phyloP scores from a whole-genome alignment of 352 stramenopile species.

The Plasmopara viticola region DNA sequence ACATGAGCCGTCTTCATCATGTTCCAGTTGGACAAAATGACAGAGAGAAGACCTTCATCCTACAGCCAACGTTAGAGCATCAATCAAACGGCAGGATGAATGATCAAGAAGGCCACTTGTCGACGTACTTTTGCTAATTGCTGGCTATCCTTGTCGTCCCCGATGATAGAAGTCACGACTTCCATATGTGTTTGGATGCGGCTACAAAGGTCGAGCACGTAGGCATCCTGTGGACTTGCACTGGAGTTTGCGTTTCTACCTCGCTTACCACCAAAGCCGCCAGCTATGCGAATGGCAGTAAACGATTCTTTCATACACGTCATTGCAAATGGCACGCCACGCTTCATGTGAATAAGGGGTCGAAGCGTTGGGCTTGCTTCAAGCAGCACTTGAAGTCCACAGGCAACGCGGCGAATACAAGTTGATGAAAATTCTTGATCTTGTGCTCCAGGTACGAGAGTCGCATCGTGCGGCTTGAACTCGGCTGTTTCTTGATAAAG shows the following conservation, averaged over 20 bases:
- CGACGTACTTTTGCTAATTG: slow-evolving; percentile 28
- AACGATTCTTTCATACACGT: slow-evolving; percentile 38
- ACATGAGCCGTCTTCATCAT: slow-evolving; percentile 40
- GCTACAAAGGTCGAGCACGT: slow-evolving; percentile 33
- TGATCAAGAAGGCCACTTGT: not conserved
- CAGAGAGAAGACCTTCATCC: slow-evolving; percentile 29
- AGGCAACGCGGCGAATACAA: slow-evolving; percentile 24
- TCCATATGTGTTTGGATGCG: slow-evolving; percentile 42
- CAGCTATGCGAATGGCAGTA: slow-evolving; percentile 38
- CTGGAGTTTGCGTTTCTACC: slow-evolving; percentile 2
- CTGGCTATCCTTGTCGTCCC: slow-evolving; percentile 29
- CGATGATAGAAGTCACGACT: slow-evolving; percentile 41
- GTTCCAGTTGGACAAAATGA: slow-evolving; percentile 51
- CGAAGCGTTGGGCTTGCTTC: slow-evolving; percentile 23
- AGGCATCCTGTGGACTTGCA: slow-evolving; percentile 22
- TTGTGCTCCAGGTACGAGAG: slow-evolving; percentile 1
- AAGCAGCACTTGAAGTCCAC: slow-evolving; percentile 35
- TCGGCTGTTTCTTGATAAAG: slow-evolving; percentile 31
- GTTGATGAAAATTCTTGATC: slow-evolving; percentile 13
- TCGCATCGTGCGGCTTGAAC: slow-evolving; percentile 4
- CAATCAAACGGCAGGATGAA: not conserved
- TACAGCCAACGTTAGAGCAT: slow-evolving; percentile 10
- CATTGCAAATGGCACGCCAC: slow-evolving; percentile 30
- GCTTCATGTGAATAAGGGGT: slow-evolving; percentile 29
- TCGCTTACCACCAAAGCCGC: slow-evolving; percentile 40